A percentile compares a stretch with the other conserved stretches of the same genome.
These are phyloP conservation scores for Suillus brevipes DNA, from an alignment of 768 basidiomycete species.

Conservation along the genomic window DNA sequence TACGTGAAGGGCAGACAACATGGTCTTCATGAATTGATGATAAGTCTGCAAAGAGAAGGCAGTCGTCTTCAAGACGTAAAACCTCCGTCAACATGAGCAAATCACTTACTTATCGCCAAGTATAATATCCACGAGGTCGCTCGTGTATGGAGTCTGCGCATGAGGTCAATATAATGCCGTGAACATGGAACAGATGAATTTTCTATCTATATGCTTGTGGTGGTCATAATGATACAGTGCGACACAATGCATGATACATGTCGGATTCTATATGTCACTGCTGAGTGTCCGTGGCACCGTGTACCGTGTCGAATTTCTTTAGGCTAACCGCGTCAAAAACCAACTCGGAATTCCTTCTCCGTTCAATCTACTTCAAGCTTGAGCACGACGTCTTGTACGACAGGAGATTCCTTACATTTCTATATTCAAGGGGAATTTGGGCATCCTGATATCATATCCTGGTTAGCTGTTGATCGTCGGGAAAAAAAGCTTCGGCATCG, in stretches of 20 bases:
- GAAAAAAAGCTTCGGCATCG: neutral
- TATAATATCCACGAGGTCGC: neutral
- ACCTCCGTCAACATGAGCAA: neutral
- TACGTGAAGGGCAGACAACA: neutral
- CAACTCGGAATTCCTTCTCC: constrained; percentile 20
- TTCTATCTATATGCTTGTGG: neutral
- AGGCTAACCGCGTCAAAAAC: constrained; percentile 19
- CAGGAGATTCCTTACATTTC: constrained; percentile 13
- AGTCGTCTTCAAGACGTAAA: neutral
- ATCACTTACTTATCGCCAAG: neutral
- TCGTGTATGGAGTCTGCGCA: neutral
- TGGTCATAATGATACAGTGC: neutral
- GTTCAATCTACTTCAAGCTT: constrained; percentile 9
- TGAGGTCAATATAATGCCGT: neutral
- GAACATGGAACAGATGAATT: neutral
- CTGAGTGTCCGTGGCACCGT: neutral
- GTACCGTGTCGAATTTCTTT: constrained; percentile 14
- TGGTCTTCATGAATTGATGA: neutral
- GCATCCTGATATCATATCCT: constrained; percentile 14
- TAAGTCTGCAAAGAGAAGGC: neutral
- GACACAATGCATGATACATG: neutral
- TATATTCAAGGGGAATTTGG: constrained; percentile 12
- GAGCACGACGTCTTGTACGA: neutral
- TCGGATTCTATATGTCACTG: neutral
- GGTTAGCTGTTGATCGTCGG: constrained; percentile 12